Evolutionary conservation across 192 early-diverging fungal genomes (phyloP), one percentile per base, ranked within the genome.

Genomic region (Linnemannia elongata): DNA sequence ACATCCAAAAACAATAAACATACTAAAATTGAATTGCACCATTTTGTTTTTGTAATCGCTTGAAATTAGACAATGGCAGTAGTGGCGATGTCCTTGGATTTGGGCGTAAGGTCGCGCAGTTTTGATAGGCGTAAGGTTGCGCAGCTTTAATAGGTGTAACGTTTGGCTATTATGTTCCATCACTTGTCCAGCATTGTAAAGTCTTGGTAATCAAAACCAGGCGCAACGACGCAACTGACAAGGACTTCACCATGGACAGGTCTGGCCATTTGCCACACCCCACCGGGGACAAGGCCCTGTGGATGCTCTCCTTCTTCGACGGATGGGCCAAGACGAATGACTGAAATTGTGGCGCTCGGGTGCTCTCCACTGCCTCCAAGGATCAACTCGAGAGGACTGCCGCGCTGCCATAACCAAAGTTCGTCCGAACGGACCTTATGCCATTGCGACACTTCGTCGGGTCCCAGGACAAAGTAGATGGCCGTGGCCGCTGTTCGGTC

Each of bases 381-480:
- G 45, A 71, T 10, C 27, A 71, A 12, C 47, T 72, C 49, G 12
- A 78, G 15, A 35, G 77, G 69, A 24, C 47, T 49, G 20, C 47
- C 77, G 41, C 49, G 77, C 0, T 78, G 47, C 77, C 77, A 78
- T 2, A 78, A 1, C 69, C 77, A 71, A 2, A 78, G n/a, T 71
- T 78, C 69, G 4, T 78, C 45, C 12, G 77, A 70, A 22, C 49
- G 49, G 3, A 72, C 17, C 9, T 71, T 78, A 36, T 71, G 69
- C 77, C 77, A 71, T 35, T 39, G 38, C n/a, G 77, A 78, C 45
- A 49, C 69, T 5, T 78, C 69, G 0, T 39, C 69, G 22, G 60
- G 45, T 24, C 9, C 77, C 0, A 71, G 69, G 68, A 72, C 69
- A 78, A 72, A 54, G 77, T 78, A 78, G 49, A 78, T 71, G 45